phyloP scores from a whole-genome alignment of 805 yeast species.

The Ogataea saltuana region DNA sequence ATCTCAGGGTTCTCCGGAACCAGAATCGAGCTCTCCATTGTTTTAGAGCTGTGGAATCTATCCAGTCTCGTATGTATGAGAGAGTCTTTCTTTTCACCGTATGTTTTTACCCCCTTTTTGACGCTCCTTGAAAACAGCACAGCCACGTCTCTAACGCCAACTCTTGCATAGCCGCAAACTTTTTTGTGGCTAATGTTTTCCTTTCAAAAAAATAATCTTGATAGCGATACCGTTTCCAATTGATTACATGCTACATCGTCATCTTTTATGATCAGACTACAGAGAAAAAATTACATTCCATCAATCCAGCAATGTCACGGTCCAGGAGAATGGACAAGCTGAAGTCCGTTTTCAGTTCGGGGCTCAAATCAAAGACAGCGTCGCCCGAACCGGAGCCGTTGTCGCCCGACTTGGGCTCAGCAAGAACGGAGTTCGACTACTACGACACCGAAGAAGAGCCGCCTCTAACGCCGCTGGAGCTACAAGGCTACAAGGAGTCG shows the following conservation, averaged over 20 bases:
- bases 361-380: constrained; percentile 15
- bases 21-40: constrained; percentile 4
- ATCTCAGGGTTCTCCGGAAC: constrained; percentile 16
- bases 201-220: background rate
- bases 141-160: background rate
- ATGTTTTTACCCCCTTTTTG: background rate
- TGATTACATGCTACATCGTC: no score
- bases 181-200: background rate
- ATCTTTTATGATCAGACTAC: background rate
- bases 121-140: background rate
- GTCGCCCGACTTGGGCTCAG: background rate
- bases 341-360: constrained; percentile 21
- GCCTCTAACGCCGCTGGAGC: constrained; percentile 55
- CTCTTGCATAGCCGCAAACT: background rate
- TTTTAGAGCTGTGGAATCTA: background rate
- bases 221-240: background rate
- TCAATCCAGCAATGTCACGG: constrained; percentile 15
- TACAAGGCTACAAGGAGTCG: constrained; percentile 59
- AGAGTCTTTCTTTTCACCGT: background rate
- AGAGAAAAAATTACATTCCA: background rate
- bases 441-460: constrained; percentile 30
- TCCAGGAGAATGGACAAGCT: constrained; percentile 15
- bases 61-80: background rate
- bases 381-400: constrained; percentile 13
- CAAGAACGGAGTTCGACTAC: constrained; percentile 1